Percentiles rank a stretch among this genome's conserved stretches.
phyloP scores from a whole-genome alignment of 768 basidiomycete species.

The Tricholoma flavovirens region DNA sequence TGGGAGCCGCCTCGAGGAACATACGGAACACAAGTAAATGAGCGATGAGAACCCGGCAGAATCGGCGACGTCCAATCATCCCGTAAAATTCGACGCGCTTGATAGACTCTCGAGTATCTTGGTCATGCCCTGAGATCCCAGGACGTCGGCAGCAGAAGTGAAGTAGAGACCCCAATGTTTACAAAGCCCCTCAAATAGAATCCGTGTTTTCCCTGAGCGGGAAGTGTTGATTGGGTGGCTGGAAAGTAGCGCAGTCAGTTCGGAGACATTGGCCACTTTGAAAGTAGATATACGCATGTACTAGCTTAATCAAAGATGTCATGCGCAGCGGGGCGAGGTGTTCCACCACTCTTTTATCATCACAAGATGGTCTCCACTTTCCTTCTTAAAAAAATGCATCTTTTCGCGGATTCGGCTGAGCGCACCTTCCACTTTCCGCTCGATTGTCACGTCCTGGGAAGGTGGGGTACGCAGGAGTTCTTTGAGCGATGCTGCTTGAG shows the following conservation, averaged over 20 bases:
- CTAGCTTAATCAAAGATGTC: background rate
- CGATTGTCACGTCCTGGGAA: too few species aligned
- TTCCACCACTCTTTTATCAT: background rate
- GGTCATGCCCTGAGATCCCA: background rate
- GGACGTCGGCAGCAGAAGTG: background rate
- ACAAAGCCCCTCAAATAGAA: background rate
- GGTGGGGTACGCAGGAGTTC: too few species aligned
- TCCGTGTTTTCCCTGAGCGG: background rate
- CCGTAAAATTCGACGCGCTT: background rate
- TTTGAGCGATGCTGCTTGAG: too few species aligned
- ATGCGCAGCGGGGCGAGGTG: background rate
- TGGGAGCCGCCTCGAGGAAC: background rate
- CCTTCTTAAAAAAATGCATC: background rate
- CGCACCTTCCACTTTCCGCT: too few species aligned
- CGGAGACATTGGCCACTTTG: background rate
- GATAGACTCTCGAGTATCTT: background rate
- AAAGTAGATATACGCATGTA: background rate
- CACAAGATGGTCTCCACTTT: background rate
- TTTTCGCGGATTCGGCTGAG: too few species aligned
- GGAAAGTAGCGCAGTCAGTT: too few species aligned
- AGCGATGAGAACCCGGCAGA: background rate
- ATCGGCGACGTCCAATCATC: background rate
- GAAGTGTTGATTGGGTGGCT: background rate
- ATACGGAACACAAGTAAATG: background rate
- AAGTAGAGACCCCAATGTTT: background rate